Base-by-base conservation (phyloP, 1,284 basidiomycete species). In the Termitomyces sp. region DNA sequence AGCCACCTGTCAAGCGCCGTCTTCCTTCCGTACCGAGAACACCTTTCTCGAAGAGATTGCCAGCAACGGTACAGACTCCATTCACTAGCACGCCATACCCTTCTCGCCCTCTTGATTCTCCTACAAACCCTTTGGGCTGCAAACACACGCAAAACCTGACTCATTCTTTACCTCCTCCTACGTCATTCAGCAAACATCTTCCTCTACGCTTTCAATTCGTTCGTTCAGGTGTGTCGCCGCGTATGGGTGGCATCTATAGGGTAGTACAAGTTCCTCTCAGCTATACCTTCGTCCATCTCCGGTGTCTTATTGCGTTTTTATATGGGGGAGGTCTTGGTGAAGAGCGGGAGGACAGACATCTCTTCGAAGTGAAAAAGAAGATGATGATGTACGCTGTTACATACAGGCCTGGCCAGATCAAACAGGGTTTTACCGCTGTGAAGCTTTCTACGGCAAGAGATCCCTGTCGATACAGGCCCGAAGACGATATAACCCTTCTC, bases 241-340 rank as follows among this genome's bases (percentile, higher is more conserved):
- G 58, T 53, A 67, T 69, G 55, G 78, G 83, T 5, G 80, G 79
- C 10, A 75, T 85, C 1, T 80, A 80, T 61, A 79, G 86, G 49
- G 70, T 86, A 54, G 81, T 82, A 4, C 85, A 87, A 58, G 83
- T 88, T 5, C 88, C 88, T 0, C 70, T 81, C 28, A 84, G 77
- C 64, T 89, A 87, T 64, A 85, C 82, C 0, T 83, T 90, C 61
- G 73, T 78, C 2, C 85, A 86, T 60, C 72, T 90, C 1, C 78
- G 80, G 47, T 77, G 75, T 50, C 75, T 90, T 52, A 74, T 88
- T 34, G 70, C 78, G 8, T 90, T 82, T 64, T 67, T 88, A 3
- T 89, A 87, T 61, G 77, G 79, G 31, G 71, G 64, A 34, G 62
- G 62, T 9, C 56, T 55, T 36, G 56, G 48, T 12, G 49, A 56